phyloP scores from a whole-genome alignment of 495 filamentous ascomycete genomes.

The Cenococcum geophilum region DNA sequence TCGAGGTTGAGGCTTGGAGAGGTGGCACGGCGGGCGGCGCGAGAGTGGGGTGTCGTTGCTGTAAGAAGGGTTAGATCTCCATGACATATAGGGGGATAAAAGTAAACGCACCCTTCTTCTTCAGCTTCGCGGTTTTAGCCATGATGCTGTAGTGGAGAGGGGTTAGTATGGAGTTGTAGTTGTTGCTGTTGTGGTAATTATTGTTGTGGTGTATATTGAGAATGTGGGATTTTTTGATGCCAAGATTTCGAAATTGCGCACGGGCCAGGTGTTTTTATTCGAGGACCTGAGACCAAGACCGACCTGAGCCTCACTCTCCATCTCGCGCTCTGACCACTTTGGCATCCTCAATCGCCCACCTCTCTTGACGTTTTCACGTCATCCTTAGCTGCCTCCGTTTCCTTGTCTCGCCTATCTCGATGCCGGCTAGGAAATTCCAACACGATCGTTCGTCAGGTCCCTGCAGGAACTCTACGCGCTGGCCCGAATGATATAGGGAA shows the following conservation, averaged over 20 bases:
- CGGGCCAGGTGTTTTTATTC: background rate
- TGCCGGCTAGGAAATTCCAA: constrained; percentile 22
- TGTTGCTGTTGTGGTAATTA: background rate
- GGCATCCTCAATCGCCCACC: too few relatives aligned
- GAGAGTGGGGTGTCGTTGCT: constrained; percentile 56
- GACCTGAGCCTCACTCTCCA: background rate
- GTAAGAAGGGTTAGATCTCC: constrained; percentile 1
- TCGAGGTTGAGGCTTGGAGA: constrained; percentile 67
- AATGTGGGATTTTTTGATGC: background rate
- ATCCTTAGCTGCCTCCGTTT: background rate
- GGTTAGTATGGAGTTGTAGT: too few relatives aligned
- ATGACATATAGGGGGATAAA: background rate
- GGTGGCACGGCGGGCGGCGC: constrained; percentile 64
- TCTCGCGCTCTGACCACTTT: background rate
- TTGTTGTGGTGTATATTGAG: background rate
- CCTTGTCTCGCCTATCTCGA: constrained; percentile 14
- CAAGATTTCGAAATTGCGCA: background rate
- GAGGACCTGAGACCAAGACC: too few relatives aligned
- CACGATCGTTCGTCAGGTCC: constrained; percentile 14
- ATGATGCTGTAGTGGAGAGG: background rate
- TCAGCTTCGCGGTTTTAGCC: constrained; percentile 31
- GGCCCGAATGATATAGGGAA: constrained; percentile 23
- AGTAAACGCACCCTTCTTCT: constrained; percentile 21
- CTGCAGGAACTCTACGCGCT: constrained; percentile 14
- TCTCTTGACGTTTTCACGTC: too few relatives aligned